Percentiles rank a stretch among this genome's conserved stretches.
Conservation (phyloP, 1,284 basidiomycete genomes). For the Rhodotorula sp. region DNA sequence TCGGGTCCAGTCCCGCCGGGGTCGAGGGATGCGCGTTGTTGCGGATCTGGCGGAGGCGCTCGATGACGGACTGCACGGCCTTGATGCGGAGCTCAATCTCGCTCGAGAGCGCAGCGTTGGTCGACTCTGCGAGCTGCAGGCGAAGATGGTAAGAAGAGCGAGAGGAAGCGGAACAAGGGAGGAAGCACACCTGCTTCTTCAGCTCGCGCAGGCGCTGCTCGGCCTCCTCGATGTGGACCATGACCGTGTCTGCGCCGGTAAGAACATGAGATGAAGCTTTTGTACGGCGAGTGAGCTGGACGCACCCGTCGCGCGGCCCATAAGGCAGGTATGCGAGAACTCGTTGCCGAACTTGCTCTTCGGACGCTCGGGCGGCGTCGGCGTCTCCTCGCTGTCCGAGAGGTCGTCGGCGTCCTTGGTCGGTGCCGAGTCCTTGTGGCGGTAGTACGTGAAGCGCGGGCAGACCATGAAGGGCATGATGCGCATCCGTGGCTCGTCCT, state of each 20-base stretch:
- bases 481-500: constrained; percentile 64
- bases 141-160: background rate
- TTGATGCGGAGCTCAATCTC: constrained; percentile 36
- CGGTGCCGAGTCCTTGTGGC: constrained; percentile 46
- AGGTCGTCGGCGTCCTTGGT: constrained; percentile 17
- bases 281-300: background rate
- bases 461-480: constrained; percentile 73
- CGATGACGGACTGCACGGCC: constrained; percentile 33
- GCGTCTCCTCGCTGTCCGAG: background rate
- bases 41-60: constrained; percentile 23
- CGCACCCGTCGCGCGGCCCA: constrained; percentile 71
- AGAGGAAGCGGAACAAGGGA: background rate
- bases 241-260: constrained; percentile 26
- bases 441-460: constrained; percentile 77
- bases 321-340: constrained; percentile 78
- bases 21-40: background rate
- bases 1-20: background rate
- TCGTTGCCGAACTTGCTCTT: constrained; percentile 82
- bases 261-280: background rate
- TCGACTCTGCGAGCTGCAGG: background rate
- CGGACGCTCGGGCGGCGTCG: constrained; percentile 51
- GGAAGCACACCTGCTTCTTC: constrained; percentile 7
- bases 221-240: constrained; percentile 41
- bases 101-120: background rate
- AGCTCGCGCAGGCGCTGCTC: constrained; percentile 32